phyloP scores from a whole-genome alignment of 306 rosid species.

The Quercus gilva region DNA sequence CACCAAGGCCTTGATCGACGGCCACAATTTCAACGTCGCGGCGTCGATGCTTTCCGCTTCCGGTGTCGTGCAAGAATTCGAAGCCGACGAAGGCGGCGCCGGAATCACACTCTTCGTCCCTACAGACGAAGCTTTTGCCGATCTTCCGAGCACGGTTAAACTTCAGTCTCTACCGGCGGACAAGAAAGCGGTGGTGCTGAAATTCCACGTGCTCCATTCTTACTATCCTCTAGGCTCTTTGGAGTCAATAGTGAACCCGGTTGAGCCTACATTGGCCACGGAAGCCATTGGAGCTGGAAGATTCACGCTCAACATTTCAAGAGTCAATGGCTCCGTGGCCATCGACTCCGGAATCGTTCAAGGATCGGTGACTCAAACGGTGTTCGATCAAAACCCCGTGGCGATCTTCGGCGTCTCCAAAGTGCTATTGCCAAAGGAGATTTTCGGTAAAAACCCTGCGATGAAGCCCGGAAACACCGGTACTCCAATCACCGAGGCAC shows the following conservation, averaged over 20 bases:
- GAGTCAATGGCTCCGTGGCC: slow-evolving; percentile 71
- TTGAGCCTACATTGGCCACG: slow-evolving; percentile 96
- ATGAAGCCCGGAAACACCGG: slow-evolving; percentile 33
- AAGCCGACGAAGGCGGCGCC: slow-evolving; percentile 90
- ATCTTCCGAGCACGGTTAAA: slow-evolving; percentile 55
- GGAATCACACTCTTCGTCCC: slow-evolving; percentile 94
- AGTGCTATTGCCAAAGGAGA: slow-evolving; percentile 82
- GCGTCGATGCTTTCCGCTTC: slow-evolving; percentile 86
- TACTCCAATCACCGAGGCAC: slow-evolving; percentile 26
- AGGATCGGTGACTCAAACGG: slow-evolving; percentile 81
- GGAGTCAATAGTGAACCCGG: slow-evolving; percentile 81
- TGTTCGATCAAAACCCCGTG: slow-evolving; percentile 87
- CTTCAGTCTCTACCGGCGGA: slow-evolving; percentile 84
- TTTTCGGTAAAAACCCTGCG: slow-evolving; percentile 58
- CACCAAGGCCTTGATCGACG: slow-evolving; percentile 66
- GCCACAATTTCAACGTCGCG: slow-evolving; percentile 88
- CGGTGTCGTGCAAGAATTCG: slow-evolving; percentile 85
- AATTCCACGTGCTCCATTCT: slow-evolving; percentile 81
- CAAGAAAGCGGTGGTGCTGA: slow-evolving; percentile 71
- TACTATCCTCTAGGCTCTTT: slow-evolving; percentile 91
- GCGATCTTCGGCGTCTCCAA: slow-evolving; percentile 87
- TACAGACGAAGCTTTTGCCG: slow-evolving; percentile 67
- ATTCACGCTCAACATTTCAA: slow-evolving; percentile 82
- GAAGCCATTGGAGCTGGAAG: slow-evolving; percentile 86
- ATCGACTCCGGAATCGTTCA: slow-evolving; percentile 81